Percentiles rank a stretch among this genome's conserved stretches.
Conservation (phyloP, 257 asterid genomes). For the Solanum pinnatisectum region DNA sequence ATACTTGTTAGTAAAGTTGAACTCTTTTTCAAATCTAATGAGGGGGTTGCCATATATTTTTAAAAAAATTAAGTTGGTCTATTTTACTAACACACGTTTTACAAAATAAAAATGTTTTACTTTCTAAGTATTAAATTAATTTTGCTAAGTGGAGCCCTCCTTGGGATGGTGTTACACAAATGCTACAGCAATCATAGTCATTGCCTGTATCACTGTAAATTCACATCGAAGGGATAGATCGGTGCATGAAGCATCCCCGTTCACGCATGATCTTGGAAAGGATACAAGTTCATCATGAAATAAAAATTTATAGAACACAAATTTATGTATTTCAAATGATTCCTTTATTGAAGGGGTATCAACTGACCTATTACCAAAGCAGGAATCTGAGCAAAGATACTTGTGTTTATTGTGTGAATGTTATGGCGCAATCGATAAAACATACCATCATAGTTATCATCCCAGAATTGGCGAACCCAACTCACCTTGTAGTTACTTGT, state of each 20-base stretch:
- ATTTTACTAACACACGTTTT: neutral
- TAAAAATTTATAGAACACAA: neutral
- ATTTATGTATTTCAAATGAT: neutral
- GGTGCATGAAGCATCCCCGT: neutral
- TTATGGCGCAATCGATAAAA: conserved; percentile 34
- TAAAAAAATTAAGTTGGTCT: neutral
- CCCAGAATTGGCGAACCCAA: neutral
- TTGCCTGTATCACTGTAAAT: neutral
- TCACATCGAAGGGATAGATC: neutral
- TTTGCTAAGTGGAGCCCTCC: neutral
- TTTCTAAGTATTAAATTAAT: neutral
- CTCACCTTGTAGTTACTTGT: neutral
- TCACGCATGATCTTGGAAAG: neutral
- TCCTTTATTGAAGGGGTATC: neutral
- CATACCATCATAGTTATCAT: neutral
- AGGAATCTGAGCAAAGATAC: conserved; percentile 77
- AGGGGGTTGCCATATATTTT: neutral
- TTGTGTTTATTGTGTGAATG: conserved; percentile 56
- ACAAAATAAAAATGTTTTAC: neutral
- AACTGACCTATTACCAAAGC: conserved; percentile 87
- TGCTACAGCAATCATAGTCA: neutral
- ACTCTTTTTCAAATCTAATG: neutral
- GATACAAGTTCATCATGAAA: neutral
- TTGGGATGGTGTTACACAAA: neutral
- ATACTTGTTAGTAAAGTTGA: neutral